These are phyloP conservation scores for Xylaria sp. DNA, from an alignment of 2,329 filamentous ascomycete species.

Conservation along the genomic window DNA sequence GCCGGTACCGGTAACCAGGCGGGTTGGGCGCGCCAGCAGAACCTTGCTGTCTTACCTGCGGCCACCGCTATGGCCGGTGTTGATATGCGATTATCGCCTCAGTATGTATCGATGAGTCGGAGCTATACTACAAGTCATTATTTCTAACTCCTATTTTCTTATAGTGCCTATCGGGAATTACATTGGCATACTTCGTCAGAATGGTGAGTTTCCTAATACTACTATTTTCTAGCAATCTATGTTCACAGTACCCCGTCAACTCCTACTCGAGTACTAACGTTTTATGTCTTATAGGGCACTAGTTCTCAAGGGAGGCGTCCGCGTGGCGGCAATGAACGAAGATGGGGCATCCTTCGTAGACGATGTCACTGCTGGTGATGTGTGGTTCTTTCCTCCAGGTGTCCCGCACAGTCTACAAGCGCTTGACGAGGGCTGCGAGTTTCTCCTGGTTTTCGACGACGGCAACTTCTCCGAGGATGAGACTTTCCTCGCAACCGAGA, in stretches of 20 bases:
- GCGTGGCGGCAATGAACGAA: slow-evolving; percentile 63
- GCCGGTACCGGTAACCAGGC: slow-evolving; percentile 55
- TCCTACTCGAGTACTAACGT: slow-evolving; percentile 20
- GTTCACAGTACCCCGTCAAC: neutral
- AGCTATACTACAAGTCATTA: neutral
- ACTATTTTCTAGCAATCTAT: neutral
- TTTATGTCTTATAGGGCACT: slow-evolving; percentile 50
- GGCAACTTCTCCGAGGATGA: slow-evolving; percentile 68
- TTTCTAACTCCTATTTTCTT: slow-evolving; percentile 8
- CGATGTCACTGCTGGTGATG: slow-evolving; percentile 61
- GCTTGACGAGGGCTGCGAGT: slow-evolving; percentile 65
- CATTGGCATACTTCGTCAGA: slow-evolving; percentile 67
- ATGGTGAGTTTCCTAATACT: slow-evolving; percentile 39
- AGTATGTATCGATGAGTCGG: slow-evolving; percentile 39
- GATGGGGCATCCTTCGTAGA: slow-evolving; percentile 60
- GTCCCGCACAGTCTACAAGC: slow-evolving; percentile 59
- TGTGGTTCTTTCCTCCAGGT: slow-evolving; percentile 53
- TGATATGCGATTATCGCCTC: slow-evolving; percentile 66
- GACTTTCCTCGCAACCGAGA: slow-evolving; percentile 67
- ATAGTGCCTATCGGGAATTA: slow-evolving; percentile 66
- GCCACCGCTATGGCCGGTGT: slow-evolving; percentile 66
- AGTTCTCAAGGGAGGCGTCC: slow-evolving; percentile 63
- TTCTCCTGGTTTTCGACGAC: slow-evolving; percentile 69
- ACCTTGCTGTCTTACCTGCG: slow-evolving; percentile 59
- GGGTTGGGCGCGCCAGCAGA: slow-evolving; percentile 67